Evolutionary conservation across 2,329 filamentous ascomycete genomes (phyloP), one percentile per base, ranked within the genome.

Genomic region (Alternaria arborescens): DNA sequence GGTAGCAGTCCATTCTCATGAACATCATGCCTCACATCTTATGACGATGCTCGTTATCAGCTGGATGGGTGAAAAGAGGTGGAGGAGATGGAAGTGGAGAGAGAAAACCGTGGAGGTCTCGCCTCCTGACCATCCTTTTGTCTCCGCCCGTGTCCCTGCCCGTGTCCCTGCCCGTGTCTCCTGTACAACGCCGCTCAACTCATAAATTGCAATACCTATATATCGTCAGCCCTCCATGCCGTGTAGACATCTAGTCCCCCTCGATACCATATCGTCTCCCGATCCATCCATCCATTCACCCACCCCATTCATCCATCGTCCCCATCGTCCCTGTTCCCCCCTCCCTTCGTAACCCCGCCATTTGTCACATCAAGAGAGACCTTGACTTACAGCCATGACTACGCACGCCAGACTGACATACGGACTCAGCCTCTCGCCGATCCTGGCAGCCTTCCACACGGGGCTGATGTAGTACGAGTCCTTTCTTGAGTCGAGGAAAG

Each of bases 321-420:
- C 41, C 5, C 30, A 28, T 8, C 28, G 5, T n/a, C 46, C 18
- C n/a, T 26, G 7, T 12, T 10, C 8, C 47, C 47, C 5, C 8
- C 5, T n/a, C 20, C n/a, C 6, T 24, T 2, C 8, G 10, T 20
- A 26, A 26, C 24, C 24, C 24, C 24, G 24, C 48, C 18, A 36
- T 11, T 11, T 11, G 2, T 12, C 20, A n/a, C 18, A 26, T 12
- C 5, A 40, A 20, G 7, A n/a, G 2, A 22, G 3, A 20, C 12
- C 28, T 7, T 58, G 20, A 64, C 74, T 61, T 64, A 97, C 95
- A 68, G 95, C 95, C 94, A 99, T 98, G 71, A 93, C 80, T 32
- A 97, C 85, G 78, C 94, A 98, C 78, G 93, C 96, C 77, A 98
- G 83, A 82, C 93, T 96, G 72, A 99, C 92, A 79, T 98, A 98